A percentile compares a stretch with the other conserved stretches of the same genome.
phyloP scores from a whole-genome alignment of 1,284 basidiomycete genomes.

The Vanrija humicola region DNA sequence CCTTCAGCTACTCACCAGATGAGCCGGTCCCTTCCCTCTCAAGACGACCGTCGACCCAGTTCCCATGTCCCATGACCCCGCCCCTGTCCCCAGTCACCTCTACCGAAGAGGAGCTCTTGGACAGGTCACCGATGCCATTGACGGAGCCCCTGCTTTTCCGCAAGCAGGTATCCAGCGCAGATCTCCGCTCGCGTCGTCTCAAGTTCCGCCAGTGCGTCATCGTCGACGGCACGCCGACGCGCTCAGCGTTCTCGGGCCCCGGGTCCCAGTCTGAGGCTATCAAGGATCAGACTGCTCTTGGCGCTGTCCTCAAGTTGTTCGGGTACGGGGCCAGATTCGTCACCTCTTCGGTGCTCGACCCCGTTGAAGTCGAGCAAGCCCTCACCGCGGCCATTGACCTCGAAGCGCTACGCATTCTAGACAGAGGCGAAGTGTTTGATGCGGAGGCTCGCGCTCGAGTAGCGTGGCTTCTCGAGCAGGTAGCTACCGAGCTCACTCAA shows the following conservation, averaged over 20 bases:
- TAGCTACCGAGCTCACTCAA: conserved; percentile 5
- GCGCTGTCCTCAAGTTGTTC: conserved; percentile 7
- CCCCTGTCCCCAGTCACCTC: neutral
- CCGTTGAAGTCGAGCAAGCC: neutral
- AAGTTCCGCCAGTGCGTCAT: conserved; percentile 16
- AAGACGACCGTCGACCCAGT: neutral
- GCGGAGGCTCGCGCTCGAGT: conserved; percentile 8
- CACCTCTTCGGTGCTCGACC: neutral
- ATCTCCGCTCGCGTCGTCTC: conserved; percentile 2
- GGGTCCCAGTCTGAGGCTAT: neutral
- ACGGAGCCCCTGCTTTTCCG: neutral
- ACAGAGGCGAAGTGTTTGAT: conserved; percentile 4
- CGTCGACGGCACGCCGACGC: conserved; percentile 10
- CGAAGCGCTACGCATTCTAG: conserved; percentile 3
- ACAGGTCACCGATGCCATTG: neutral
- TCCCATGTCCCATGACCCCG: neutral
- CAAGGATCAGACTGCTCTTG: neutral
- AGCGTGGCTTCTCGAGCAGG: conserved; percentile 15
- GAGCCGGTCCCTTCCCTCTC: neutral
- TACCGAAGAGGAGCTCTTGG: neutral
- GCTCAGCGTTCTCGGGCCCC: too few relatives aligned
- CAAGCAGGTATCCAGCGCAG: neutral
- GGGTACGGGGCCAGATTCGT: neutral
- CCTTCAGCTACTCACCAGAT: neutral
- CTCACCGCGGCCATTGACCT: conserved; percentile 1